Conservation (phyloP, 306 rosid species). For the Astragalus glycyphyllos region DNA sequence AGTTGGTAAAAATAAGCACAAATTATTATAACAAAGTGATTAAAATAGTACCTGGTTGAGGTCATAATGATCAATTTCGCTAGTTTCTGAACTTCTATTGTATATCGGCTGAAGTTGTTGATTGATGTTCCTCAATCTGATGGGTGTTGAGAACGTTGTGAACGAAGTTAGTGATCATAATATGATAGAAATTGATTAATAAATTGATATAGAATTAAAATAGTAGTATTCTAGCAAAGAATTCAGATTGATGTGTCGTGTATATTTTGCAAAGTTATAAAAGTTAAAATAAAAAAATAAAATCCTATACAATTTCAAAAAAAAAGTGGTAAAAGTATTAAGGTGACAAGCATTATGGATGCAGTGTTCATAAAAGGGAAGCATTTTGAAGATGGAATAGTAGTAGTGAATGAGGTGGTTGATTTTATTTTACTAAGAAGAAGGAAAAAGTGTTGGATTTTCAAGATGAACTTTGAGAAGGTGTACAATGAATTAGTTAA, state of each 20-base stretch:
- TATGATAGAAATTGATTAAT: not conserved
- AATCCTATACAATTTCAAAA: no score
- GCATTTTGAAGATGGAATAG: no score
- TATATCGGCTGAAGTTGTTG: not conserved
- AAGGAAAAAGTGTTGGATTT: no score
- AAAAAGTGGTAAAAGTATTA: no score
- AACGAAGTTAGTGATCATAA: not conserved
- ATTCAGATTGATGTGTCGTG: not conserved
- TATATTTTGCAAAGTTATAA: no score
- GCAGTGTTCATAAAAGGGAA: no score
- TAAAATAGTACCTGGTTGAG: conserved; percentile 47
- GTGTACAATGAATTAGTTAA: no score
- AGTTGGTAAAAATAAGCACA: not conserved
- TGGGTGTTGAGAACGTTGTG: not conserved
- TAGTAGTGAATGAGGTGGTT: no score
- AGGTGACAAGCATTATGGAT: no score
- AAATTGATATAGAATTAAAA: not conserved
- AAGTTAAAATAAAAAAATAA: no score
- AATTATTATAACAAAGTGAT: not conserved
- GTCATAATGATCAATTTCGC: conserved; percentile 44
- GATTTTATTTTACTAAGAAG: no score
- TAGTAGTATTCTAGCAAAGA: not conserved
- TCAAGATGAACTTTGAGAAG: no score
- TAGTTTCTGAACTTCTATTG: conserved; percentile 40
- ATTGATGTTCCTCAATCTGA: conserved; percentile 38